A percentile compares a stretch with the other conserved stretches of the same genome.
phyloP scores from a whole-genome alignment of 306 rosid genomes.

The Cucurbita moschata region DNA sequence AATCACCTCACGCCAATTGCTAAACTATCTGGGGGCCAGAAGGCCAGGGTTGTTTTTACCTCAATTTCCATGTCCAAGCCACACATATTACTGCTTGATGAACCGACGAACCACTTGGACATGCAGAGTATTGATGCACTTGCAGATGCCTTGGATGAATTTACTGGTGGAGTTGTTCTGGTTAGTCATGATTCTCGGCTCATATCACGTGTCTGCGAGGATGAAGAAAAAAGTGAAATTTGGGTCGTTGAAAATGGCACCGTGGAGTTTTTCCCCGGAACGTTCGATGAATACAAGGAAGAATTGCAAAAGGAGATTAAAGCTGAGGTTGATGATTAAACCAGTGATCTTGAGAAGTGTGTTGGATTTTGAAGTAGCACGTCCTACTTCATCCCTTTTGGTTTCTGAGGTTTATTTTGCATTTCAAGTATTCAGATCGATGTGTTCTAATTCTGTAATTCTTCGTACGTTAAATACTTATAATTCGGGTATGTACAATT shows the following conservation, averaged over 20 bases:
- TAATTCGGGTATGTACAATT: neutral
- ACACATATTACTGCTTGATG: conserved; percentile 65
- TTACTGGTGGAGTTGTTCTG: conserved; percentile 62
- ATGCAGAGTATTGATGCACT: conserved; percentile 79
- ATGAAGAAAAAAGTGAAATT: conserved; percentile 62
- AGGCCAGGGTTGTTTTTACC: conserved; percentile 61
- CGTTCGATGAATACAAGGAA: conserved; percentile 42
- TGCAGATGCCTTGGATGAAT: conserved; percentile 54
- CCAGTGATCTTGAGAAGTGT: neutral
- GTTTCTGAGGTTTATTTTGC: neutral
- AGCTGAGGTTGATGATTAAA: conserved; percentile 44
- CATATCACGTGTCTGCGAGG: conserved; percentile 59
- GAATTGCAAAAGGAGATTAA: conserved; percentile 36
- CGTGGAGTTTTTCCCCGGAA: conserved; percentile 23
- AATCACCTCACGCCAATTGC: conserved; percentile 65
- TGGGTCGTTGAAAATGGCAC: conserved; percentile 76
- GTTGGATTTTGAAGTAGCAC: neutral
- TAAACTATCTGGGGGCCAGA: conserved; percentile 60
- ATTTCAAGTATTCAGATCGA: neutral
- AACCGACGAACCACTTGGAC: conserved; percentile 68
- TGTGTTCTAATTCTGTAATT: neutral
- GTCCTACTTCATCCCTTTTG: neutral
- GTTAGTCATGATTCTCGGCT: conserved; percentile 71
- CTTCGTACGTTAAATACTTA: neutral
- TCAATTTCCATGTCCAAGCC: conserved; percentile 78